Conservation (phyloP, 257 asterid species). For the Nicotiana noctiflora region DNA sequence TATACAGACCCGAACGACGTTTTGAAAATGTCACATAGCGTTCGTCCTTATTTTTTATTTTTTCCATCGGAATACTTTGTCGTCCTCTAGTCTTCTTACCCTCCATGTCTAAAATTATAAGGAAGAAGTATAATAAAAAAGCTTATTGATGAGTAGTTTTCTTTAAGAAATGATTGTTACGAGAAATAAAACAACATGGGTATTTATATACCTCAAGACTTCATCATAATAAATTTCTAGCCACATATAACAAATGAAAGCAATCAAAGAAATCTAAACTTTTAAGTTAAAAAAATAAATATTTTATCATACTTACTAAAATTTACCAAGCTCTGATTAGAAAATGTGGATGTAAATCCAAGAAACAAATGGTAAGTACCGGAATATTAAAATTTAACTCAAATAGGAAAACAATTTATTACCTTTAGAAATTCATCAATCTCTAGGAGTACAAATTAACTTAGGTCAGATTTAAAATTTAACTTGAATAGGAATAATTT, state of each 20-base stretch:
- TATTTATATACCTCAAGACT: not conserved
- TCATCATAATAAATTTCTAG: not conserved
- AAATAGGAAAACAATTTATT: no score
- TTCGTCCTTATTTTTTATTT: constrained; percentile 12
- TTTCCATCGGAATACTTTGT: constrained; percentile 22
- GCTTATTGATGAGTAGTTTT: not conserved
- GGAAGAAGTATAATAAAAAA: not conserved
- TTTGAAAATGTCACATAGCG: constrained; percentile 26
- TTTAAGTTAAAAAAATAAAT: not conserved
- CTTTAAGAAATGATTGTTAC: not conserved
- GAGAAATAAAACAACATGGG: not conserved
- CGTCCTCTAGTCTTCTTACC: constrained; percentile 21
- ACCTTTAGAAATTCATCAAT: no score
- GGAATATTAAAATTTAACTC: no score
- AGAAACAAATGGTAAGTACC: no score
- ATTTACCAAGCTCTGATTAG: not conserved
- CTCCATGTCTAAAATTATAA: constrained; percentile 4
- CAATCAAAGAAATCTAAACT: not conserved
- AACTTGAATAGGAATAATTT: not conserved
- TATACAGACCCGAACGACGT: constrained; percentile 20
- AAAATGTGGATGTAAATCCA: not conserved
- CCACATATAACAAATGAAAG: not conserved
- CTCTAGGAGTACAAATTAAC: no score
- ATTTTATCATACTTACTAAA: not conserved
- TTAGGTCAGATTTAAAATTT: not conserved